A percentile compares a stretch with the other conserved stretches of the same genome.
Conservation (phyloP, 1,284 basidiomycete species). For the Rhodotorula sp. region DNA sequence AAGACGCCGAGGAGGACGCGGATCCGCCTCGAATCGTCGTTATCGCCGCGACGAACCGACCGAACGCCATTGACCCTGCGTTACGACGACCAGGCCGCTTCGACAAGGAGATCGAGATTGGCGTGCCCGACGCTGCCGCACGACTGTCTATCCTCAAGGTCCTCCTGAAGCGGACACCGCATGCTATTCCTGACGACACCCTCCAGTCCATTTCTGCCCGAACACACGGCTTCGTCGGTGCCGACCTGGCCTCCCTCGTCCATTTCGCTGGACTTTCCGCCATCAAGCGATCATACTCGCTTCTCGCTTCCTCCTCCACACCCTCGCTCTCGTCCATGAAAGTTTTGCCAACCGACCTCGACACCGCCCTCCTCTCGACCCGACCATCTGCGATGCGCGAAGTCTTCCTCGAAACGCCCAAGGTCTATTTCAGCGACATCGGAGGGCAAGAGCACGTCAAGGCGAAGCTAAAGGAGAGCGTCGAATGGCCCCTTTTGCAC, state of each 20-base stretch:
- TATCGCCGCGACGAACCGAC: conserved; percentile 94
- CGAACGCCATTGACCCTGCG: conserved; percentile 95
- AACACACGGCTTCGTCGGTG: conserved; percentile 96
- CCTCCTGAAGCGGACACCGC: conserved; percentile 74
- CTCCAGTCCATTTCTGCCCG: conserved; percentile 67
- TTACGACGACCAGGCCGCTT: conserved; percentile 89
- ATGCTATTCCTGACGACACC: conserved; percentile 62
- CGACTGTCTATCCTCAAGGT: conserved; percentile 80
- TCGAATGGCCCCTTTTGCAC: conserved; percentile 92
- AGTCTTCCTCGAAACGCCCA: conserved; percentile 80
- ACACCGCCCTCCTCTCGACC: conserved; percentile 68
- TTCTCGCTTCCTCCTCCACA: conserved; percentile 29
- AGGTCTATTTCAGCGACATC: conserved; percentile 81
- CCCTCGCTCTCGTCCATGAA: conserved; percentile 20
- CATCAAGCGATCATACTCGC: conserved; percentile 63
- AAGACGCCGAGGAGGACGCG: conserved; percentile 36
- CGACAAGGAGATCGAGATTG: conserved; percentile 96
- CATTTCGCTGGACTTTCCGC: conserved; percentile 88
- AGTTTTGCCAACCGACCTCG: conserved; percentile 58
- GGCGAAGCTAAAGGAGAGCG: conserved; percentile 76
- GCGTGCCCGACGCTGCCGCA: conserved; percentile 81
- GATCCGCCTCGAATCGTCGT: conserved; percentile 70
- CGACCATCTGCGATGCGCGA: conserved; percentile 93
- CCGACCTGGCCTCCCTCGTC: conserved; percentile 86
- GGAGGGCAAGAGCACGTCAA: conserved; percentile 80